Conservation (phyloP, 441 rosid genomes). For the Croton setiger region DNA sequence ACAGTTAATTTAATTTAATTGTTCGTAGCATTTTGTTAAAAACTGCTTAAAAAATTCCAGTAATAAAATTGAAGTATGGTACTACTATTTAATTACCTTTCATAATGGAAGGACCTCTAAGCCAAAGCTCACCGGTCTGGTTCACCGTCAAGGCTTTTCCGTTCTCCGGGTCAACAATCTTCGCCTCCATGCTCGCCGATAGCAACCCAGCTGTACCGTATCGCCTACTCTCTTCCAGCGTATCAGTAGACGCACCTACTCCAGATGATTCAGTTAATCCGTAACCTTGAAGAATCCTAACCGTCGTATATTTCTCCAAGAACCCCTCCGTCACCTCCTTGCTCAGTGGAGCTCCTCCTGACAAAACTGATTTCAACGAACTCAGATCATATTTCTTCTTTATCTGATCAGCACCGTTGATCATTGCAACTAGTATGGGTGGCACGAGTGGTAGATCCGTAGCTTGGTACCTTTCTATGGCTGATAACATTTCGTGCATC, state of each 20-base stretch:
- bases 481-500: slow-evolving; percentile 71
- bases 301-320: slow-evolving; percentile 51
- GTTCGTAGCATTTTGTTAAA: too few relatives aligned
- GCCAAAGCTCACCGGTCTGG: slow-evolving; percentile 94
- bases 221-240: slow-evolving; percentile 71
- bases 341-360: slow-evolving; percentile 91
- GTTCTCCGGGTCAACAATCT: slow-evolving; percentile 68
- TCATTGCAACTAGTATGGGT: slow-evolving; percentile 78
- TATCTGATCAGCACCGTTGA: slow-evolving; percentile 59
- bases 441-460: slow-evolving; percentile 80
- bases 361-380: slow-evolving; percentile 54
- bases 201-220: slow-evolving; percentile 87
- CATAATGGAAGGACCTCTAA: slow-evolving; percentile 80
- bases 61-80: not conserved
- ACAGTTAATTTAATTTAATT: too few relatives aligned
- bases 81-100: slow-evolving; percentile 55
- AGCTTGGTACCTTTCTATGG: slow-evolving; percentile 52
- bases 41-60: not conserved
- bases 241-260: slow-evolving; percentile 66
- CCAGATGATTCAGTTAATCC: slow-evolving; percentile 88
- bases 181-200: slow-evolving; percentile 76
- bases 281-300: slow-evolving; percentile 76
- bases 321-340: slow-evolving; percentile 88
- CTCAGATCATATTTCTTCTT: slow-evolving; percentile 60
- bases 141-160: slow-evolving; percentile 48